Evolutionary conservation across 306 rosid species (phyloP).

Genomic region (Quercus rubra): DNA sequence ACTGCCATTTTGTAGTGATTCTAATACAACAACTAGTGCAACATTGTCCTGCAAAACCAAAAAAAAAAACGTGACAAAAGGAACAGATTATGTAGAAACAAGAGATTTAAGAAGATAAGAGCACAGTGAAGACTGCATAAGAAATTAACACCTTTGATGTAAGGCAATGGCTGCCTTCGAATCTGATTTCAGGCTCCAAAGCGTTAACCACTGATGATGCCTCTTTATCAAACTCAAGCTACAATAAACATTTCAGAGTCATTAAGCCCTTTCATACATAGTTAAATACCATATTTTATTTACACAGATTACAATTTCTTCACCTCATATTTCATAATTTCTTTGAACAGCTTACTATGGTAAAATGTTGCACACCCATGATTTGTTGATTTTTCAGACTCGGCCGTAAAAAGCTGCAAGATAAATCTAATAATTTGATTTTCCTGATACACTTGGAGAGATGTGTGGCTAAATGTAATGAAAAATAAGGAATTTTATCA

Average conservation of each 20-base stretch:
- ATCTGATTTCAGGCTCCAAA: conserved; percentile 6
- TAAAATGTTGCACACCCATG: conserved; percentile 44
- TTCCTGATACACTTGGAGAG: not conserved
- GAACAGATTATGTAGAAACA: not conserved
- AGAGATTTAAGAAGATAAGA: not conserved
- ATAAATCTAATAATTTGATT: not conserved
- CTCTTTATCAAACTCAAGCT: conserved; percentile 22
- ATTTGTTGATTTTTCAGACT: not conserved
- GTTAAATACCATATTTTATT: not conserved
- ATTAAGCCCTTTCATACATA: not conserved
- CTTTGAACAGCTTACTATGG: conserved; percentile 23
- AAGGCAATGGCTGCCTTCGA: not conserved
- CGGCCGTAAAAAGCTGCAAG: conserved; percentile 9
- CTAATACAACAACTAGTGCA: conserved; percentile 27
- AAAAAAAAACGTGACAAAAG: not conserved
- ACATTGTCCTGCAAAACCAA: conserved; percentile 23
- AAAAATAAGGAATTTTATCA: not conserved
- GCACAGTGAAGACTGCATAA: not conserved
- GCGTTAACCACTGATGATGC: conserved; percentile 5
- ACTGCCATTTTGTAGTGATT: conserved; percentile 1
- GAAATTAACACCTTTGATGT: conserved; percentile 13
- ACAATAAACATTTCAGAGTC: conserved; percentile 8
- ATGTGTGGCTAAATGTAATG: not conserved
- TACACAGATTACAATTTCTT: not conserved
- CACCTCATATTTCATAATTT: conserved; percentile 23